Percentiles rank a stretch among this genome's conserved stretches.
These are phyloP conservation scores for Cinnamomum chago DNA, from an alignment of 164 flowering plant species.

Conservation along the genomic window DNA sequence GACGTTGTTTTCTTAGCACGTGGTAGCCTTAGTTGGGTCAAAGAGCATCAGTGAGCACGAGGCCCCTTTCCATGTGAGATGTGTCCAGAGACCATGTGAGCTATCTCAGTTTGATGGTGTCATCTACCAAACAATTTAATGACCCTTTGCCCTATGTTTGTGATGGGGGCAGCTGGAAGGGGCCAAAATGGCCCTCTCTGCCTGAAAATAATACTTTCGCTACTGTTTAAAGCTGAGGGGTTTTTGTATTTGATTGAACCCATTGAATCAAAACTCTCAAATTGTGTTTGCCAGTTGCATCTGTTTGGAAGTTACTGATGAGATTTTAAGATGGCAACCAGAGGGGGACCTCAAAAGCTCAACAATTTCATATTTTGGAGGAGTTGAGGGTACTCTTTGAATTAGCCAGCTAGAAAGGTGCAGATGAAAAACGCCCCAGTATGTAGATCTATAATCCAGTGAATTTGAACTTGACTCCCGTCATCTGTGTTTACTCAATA, in stretches of 20 bases:
- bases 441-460: no score
- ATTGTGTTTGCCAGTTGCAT: background rate
- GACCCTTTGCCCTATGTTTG: background rate
- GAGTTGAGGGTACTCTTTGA: background rate
- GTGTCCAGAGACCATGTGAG: constrained; percentile 1
- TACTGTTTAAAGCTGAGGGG: background rate
- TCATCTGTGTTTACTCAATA: no score
- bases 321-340: background rate
- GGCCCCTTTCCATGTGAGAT: constrained; percentile 5
- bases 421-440: no score
- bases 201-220: background rate
- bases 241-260: background rate
- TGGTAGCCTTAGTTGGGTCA: background rate
- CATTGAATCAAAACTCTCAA: background rate
- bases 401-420: background rate
- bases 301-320: no score
- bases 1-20: background rate
- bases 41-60: background rate
- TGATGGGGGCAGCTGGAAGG: background rate
- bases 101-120: background rate
- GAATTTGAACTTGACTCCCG: no score
- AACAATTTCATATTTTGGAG: no score
- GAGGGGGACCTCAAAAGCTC: background rate
- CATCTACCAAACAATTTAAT: constrained; percentile 1
- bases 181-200: background rate